Evolutionary conservation across 208 protist species (phyloP).

Genomic region (Acanthamoeba quina): DNA sequence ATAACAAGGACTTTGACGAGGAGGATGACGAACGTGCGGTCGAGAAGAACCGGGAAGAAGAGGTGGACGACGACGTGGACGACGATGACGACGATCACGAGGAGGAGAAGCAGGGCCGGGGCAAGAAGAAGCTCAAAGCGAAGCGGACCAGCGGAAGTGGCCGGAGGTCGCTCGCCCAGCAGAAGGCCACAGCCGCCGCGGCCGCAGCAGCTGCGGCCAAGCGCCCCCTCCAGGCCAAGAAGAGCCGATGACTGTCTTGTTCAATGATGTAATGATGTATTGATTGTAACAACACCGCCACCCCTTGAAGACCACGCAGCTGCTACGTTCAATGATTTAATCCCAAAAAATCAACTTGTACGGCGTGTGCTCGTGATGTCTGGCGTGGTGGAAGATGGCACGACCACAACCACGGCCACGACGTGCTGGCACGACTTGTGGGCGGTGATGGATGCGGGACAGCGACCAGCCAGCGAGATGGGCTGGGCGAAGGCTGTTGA

Average conservation of each 20-base stretch:
- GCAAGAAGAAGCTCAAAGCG: neutral
- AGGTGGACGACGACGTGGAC: neutral
- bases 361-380: too few species aligned
- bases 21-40: neutral
- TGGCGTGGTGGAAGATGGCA: neutral
- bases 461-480: neutral
- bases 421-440: neutral
- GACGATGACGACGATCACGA: neutral
- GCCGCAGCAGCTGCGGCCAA: neutral
- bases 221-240: neutral
- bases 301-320: too few species aligned
- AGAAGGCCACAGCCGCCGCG: constrained; percentile 1
- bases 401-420: neutral
- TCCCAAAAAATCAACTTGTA: too few species aligned
- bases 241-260: neutral
- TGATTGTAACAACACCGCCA: too few species aligned
- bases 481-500: neutral
- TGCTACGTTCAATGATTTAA: too few species aligned
- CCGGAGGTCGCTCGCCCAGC: neutral
- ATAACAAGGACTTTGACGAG: neutral
- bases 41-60: neutral
- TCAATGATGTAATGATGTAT: too few species aligned
- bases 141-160: neutral
- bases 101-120: neutral
- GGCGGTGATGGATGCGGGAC: neutral